Percentiles rank a stretch among this genome's conserved stretches.
Conservation (phyloP, 2,329 filamentous ascomycete species). For the Chalaropsis thielavioides region DNA sequence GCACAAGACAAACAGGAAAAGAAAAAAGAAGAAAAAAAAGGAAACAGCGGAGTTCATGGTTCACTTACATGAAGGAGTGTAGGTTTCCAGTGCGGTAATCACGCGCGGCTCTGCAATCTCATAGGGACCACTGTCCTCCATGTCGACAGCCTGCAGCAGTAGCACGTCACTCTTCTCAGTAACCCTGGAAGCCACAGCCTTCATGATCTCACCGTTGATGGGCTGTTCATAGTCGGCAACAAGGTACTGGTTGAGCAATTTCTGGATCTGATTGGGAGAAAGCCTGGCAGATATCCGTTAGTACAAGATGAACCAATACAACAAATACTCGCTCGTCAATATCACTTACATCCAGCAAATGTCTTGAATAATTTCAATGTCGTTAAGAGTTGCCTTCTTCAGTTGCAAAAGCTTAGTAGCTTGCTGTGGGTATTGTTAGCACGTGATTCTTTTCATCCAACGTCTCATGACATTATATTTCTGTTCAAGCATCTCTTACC, state of each 20-base stretch:
- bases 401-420: conserved; percentile 94
- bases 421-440: conserved; percentile 44
- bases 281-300: conserved; percentile 41
- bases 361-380: conserved; percentile 99
- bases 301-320: conserved; percentile 7
- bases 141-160: conserved; percentile 84
- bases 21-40: too few species aligned
- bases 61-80: conserved; percentile 82
- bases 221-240: conserved; percentile 98
- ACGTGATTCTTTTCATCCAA: conserved; percentile 19
- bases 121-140: conserved; percentile 97
- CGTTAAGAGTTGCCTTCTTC: conserved; percentile 97
- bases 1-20: neutral
- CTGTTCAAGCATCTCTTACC: conserved; percentile 35
- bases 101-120: conserved; percentile 94
- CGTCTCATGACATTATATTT: neutral
- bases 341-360: conserved; percentile 95
- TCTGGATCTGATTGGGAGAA: conserved; percentile 97
- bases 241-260: conserved; percentile 94
- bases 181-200: conserved; percentile 89
- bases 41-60: neutral
- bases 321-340: neutral
- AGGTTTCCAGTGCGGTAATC: conserved; percentile 93
- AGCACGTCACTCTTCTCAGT: conserved; percentile 97
- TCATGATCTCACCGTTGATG: conserved; percentile 99